These are phyloP conservation scores for Rutstroemia sp. DNA, from an alignment of 2,329 filamentous ascomycete species.

Conservation along the genomic window DNA sequence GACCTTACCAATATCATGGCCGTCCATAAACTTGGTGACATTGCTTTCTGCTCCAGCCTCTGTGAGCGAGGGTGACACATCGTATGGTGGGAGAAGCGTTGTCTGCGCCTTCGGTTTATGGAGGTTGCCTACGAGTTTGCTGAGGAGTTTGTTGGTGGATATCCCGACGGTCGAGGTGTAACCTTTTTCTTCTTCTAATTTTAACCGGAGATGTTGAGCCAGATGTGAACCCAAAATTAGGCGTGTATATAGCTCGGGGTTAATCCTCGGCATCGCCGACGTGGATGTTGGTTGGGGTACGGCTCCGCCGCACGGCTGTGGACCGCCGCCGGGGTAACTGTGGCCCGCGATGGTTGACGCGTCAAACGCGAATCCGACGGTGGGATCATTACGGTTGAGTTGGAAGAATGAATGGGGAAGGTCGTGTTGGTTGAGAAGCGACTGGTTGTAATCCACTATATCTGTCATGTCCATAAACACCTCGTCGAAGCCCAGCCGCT, in stretches of 20 bases:
- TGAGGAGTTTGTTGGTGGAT: slow-evolving; percentile 77
- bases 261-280: slow-evolving; percentile 8
- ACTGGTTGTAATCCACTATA: slow-evolving; percentile 74
- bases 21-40: slow-evolving; percentile 64
- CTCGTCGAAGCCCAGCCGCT: slow-evolving; percentile 87
- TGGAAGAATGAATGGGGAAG: slow-evolving; percentile 70
- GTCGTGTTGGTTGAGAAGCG: slow-evolving; percentile 59
- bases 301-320: slow-evolving; percentile 4
- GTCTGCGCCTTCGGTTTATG: slow-evolving; percentile 89
- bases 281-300: neutral
- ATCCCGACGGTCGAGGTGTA: slow-evolving; percentile 87
- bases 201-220: slow-evolving; percentile 62
- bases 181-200: slow-evolving; percentile 67
- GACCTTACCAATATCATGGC: slow-evolving; percentile 68
- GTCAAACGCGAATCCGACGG: slow-evolving; percentile 74
- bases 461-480: slow-evolving; percentile 70
- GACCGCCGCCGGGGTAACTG: slow-evolving; percentile 11
- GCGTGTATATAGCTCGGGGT: slow-evolving; percentile 33
- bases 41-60: slow-evolving; percentile 37
- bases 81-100: slow-evolving; percentile 63
- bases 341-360: slow-evolving; percentile 59
- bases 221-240: slow-evolving; percentile 76
- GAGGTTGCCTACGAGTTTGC: slow-evolving; percentile 75
- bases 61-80: neutral
- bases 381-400: slow-evolving; percentile 65